These are phyloP conservation scores for Glomus cerebriforme DNA, from an alignment of 192 early-diverging fungal species.

Conservation along the genomic window DNA sequence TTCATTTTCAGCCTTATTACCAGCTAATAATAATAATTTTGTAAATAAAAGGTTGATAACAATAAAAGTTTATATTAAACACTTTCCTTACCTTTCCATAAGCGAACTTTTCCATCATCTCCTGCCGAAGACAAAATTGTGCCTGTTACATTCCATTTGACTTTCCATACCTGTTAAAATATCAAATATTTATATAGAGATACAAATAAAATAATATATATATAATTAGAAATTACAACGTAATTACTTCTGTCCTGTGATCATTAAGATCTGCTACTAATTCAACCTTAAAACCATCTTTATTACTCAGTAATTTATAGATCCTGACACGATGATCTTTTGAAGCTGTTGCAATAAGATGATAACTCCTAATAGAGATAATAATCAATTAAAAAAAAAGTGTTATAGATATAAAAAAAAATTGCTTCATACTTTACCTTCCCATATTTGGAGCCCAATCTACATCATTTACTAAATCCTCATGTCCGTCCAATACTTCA, in stretches of 20 bases:
- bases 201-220: not conserved
- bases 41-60: constrained; percentile 19
- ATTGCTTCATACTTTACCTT: constrained; percentile 32
- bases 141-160: constrained; percentile 86
- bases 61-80: not conserved
- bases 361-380: constrained; percentile 57
- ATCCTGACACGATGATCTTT: constrained; percentile 78
- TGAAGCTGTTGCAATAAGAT: constrained; percentile 81
- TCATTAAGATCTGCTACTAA: constrained; percentile 59
- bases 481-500: constrained; percentile 60
- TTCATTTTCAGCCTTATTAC: constrained; percentile 43
- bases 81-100: constrained; percentile 70
- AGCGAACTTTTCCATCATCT: constrained; percentile 76
- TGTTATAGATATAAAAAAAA: not conserved
- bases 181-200: not conserved
- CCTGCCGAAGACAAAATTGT: constrained; percentile 78
- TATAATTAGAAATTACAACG: not conserved
- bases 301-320: constrained; percentile 64
- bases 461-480: constrained; percentile 66
- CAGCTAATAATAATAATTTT: constrained; percentile 14
- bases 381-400: not conserved
- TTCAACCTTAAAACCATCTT: constrained; percentile 48
- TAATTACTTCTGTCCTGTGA: constrained; percentile 59
- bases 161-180: constrained; percentile 68
- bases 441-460: constrained; percentile 73